Percentiles rank a stretch among this genome's conserved stretches.
phyloP scores from a whole-genome alignment of 805 yeast species.

The Suhomyces sp. region DNA sequence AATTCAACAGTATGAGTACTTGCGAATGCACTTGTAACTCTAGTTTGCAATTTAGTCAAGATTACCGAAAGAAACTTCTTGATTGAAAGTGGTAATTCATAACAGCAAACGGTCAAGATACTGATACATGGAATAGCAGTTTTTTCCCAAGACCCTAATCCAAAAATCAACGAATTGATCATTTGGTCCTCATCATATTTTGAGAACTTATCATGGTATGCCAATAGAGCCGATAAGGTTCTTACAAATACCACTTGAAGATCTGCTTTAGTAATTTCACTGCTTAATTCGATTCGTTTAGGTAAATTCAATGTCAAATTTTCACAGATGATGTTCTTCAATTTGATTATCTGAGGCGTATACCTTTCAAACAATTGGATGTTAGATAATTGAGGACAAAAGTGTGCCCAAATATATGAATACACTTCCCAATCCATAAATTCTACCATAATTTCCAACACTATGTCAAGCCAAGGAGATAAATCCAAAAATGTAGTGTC shows the following conservation, averaged over 20 bases:
- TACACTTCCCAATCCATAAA: slow-evolving; percentile 71
- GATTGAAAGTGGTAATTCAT: slow-evolving; percentile 73
- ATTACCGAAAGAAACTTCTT: slow-evolving; percentile 68
- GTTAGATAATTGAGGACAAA: slow-evolving; percentile 69
- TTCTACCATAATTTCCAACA: slow-evolving; percentile 48
- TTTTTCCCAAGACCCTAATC: slow-evolving; percentile 72
- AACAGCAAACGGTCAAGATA: slow-evolving; percentile 72
- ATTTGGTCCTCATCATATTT: slow-evolving; percentile 64
- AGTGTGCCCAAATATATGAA: slow-evolving; percentile 63
- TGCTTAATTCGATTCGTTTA: slow-evolving; percentile 38
- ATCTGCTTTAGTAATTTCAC: slow-evolving; percentile 53
- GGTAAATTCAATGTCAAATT: slow-evolving; percentile 57
- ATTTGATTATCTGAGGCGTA: slow-evolving; percentile 36
- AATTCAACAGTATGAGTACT: slow-evolving; percentile 77
- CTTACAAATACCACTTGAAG: slow-evolving; percentile 65
- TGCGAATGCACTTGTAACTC: slow-evolving; percentile 67
- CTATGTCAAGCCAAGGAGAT: slow-evolving; percentile 51
- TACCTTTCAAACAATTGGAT: slow-evolving; percentile 49
- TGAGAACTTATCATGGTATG: slow-evolving; percentile 54
- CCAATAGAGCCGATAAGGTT: slow-evolving; percentile 59
- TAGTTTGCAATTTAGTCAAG: slow-evolving; percentile 69
- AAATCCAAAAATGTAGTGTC: slow-evolving; percentile 16
- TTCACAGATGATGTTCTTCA: slow-evolving; percentile 53
- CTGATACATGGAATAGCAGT: slow-evolving; percentile 79
- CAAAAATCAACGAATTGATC: slow-evolving; percentile 56